These are phyloP conservation scores for Friedmanniomyces endolithicus DNA, from an alignment of 495 filamentous ascomycete species.

Conservation along the genomic window DNA sequence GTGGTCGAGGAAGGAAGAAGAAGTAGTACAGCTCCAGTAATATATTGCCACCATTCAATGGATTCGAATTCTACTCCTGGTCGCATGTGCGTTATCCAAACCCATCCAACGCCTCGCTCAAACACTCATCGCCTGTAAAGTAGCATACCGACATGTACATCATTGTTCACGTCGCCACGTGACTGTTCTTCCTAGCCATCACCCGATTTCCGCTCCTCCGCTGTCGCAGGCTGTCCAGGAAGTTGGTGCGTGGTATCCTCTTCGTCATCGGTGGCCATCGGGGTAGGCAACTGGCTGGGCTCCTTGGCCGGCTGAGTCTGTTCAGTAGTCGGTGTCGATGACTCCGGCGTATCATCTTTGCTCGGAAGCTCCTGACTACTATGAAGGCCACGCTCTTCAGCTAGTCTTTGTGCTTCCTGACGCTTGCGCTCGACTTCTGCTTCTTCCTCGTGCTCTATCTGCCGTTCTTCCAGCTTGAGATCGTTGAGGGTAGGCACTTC, in stretches of 20 bases:
- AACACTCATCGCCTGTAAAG: not conserved
- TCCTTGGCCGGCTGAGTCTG: not conserved
- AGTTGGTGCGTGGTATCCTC: constrained; percentile 5
- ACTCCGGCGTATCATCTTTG: constrained; percentile 7
- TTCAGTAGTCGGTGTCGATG: not conserved
- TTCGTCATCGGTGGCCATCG: constrained; percentile 14
- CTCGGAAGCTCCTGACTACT: constrained; percentile 5
- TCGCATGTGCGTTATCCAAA: no score
- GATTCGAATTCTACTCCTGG: no score
- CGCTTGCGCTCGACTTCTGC: constrained; percentile 56
- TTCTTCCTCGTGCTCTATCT: constrained; percentile 54
- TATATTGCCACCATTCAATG: no score
- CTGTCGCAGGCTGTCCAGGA: not conserved
- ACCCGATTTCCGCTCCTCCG: not conserved
- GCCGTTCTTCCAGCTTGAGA: constrained; percentile 65
- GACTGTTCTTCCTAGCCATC: not conserved
- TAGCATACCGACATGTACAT: not conserved
- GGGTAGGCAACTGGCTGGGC: constrained; percentile 15
- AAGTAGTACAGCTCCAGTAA: no score
- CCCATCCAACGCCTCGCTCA: not conserved
- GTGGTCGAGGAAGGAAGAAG: no score
- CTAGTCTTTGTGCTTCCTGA: constrained; percentile 58
- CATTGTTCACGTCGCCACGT: not conserved
- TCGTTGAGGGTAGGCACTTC: constrained; percentile 53
- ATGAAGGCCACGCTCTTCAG: constrained; percentile 54